Evolutionary conservation across 306 rosid species (phyloP).

Genomic region (Adenanthera pavonina): DNA sequence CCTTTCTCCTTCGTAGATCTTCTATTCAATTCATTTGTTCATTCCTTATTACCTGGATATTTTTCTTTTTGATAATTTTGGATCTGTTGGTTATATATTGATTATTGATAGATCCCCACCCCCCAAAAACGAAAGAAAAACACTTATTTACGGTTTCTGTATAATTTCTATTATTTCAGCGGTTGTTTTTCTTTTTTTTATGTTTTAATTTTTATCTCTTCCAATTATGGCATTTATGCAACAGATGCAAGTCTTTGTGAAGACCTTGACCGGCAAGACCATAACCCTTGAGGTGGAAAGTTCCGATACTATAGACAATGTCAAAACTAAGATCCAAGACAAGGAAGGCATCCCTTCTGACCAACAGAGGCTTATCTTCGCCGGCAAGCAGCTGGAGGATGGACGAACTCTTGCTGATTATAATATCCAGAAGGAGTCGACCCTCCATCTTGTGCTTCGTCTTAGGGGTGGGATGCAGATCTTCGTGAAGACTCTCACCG

Average conservation of each 20-base stretch:
- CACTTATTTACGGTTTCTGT: not conserved
- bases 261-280: conserved; percentile 16
- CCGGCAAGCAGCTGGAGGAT: conserved; percentile 15
- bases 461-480: conserved; percentile 25
- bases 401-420: conserved; percentile 20
- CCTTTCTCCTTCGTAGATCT: not conserved
- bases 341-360: conserved; percentile 1
- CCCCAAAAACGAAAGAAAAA: not conserved
- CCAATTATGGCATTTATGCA: not conserved
- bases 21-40: not conserved
- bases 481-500: conserved; percentile 7
- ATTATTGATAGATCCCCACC: not conserved
- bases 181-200: not conserved
- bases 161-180: not conserved
- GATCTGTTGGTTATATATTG: not conserved
- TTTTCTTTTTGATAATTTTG: not conserved
- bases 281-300: conserved; percentile 17
- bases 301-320: conserved; percentile 6
- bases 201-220: not conserved
- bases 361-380: conserved; percentile 15
- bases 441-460: not conserved
- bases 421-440: conserved; percentile 12
- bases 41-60: not conserved
- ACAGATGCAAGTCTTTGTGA: conserved; percentile 28
- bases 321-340: conserved; percentile 5